A percentile compares a stretch with the other conserved stretches of the same genome.
Conservation (phyloP, 1,139 yeast genomes). For the Taphrina wiesneri region DNA sequence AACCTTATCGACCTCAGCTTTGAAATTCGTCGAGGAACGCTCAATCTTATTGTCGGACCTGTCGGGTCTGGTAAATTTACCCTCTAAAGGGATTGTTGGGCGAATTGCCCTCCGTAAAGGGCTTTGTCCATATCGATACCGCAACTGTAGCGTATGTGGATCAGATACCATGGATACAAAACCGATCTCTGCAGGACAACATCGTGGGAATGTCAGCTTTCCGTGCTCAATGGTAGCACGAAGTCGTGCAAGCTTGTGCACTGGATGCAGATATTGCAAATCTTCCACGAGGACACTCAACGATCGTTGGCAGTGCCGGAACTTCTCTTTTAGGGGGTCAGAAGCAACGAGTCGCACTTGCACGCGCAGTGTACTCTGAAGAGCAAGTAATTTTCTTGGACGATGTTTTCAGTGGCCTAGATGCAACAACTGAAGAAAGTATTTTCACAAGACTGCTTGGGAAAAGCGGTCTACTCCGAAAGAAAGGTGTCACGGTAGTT, state of each 20-base stretch:
- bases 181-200: slow-evolving; percentile 85
- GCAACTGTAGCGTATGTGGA: slow-evolving; percentile 56
- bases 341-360: slow-evolving; percentile 71
- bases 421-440: slow-evolving; percentile 68
- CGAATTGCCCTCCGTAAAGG: slow-evolving; percentile 49
- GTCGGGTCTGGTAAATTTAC: slow-evolving; percentile 85
- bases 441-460: slow-evolving; percentile 62
- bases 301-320: slow-evolving; percentile 89
- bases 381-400: slow-evolving; percentile 69
- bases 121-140: slow-evolving; percentile 31
- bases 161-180: slow-evolving; percentile 72
- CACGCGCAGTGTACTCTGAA: slow-evolving; percentile 65
- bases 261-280: slow-evolving; percentile 70
- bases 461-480: slow-evolving; percentile 64
- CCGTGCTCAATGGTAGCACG: slow-evolving; percentile 74
- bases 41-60: slow-evolving; percentile 71
- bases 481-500: slow-evolving; percentile 74
- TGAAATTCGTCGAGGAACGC: slow-evolving; percentile 62
- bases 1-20: slow-evolving; percentile 80
- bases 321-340: slow-evolving; percentile 72
- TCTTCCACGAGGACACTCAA: slow-evolving; percentile 69
- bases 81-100: slow-evolving; percentile 64
- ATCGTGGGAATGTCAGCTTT: slow-evolving; percentile 82
- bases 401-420: slow-evolving; percentile 80
- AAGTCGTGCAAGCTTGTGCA: slow-evolving; percentile 85